A percentile compares a stretch with the other conserved stretches of the same genome.
Evolutionary conservation across 2,329 filamentous ascomycete species (phyloP).

Genomic region (Fusarium buharicum): DNA sequence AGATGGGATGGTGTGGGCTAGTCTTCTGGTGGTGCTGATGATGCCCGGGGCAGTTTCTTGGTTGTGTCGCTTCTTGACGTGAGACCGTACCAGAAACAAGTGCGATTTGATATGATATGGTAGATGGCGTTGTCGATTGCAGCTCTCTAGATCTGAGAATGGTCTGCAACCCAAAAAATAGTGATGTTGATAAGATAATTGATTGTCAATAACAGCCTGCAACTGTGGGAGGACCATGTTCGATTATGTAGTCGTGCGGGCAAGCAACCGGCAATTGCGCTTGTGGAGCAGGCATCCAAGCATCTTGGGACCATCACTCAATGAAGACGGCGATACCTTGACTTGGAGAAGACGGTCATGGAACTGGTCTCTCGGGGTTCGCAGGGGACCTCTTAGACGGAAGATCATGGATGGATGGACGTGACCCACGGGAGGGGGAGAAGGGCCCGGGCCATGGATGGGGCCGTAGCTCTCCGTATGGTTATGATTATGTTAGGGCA

Average conservation of each 20-base stretch:
- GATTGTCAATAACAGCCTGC: constrained; percentile 41
- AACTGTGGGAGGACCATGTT: constrained; percentile 45
- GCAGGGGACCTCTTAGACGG: constrained; percentile 39
- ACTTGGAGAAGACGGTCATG: constrained; percentile 37
- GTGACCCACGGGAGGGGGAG: constrained; percentile 33
- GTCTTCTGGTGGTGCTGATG: constrained; percentile 30
- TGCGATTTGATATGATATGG: constrained; percentile 6
- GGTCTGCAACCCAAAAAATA: constrained; percentile 20
- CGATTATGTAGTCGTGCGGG: constrained; percentile 46
- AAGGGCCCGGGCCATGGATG: constrained; percentile 30
- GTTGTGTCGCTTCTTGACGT: constrained; percentile 23
- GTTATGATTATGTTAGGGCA: constrained; percentile 6
- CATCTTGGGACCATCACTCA: constrained; percentile 25
- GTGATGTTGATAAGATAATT: background rate
- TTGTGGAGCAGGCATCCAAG: constrained; percentile 32
- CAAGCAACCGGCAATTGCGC: constrained; percentile 38
- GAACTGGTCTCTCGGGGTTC: constrained; percentile 30
- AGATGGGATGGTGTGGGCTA: constrained; percentile 34
- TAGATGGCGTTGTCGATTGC: constrained; percentile 8
- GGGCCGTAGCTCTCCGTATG: constrained; percentile 20
- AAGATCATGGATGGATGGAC: constrained; percentile 32
- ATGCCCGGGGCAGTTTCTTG: constrained; percentile 20
- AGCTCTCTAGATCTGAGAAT: constrained; percentile 32
- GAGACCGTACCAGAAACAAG: constrained; percentile 7
- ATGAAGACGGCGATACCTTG: constrained; percentile 36